phyloP scores from a whole-genome alignment of 2,329 filamentous ascomycete species.

The Fusarium sp. region DNA sequence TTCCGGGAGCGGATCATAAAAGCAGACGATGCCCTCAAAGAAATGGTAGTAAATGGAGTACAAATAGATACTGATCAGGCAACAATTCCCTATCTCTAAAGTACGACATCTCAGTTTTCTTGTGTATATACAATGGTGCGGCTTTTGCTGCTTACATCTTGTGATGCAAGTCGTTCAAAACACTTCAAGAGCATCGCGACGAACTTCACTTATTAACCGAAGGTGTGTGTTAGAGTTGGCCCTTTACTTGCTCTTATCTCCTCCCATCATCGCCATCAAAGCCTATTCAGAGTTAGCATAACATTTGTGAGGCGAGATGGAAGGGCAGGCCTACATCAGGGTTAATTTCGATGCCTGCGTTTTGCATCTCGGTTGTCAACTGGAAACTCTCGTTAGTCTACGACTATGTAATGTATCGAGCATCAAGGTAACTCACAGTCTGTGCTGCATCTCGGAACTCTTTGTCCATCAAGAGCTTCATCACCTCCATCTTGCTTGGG shows the following conservation, averaged over 20 bases:
- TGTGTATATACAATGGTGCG: not conserved
- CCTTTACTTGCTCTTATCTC: not conserved
- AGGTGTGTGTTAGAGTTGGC: not conserved
- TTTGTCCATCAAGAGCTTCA: slow-evolving; percentile 41
- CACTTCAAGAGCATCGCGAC: not conserved
- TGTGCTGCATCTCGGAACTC: slow-evolving; percentile 40
- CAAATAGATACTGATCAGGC: not conserved
- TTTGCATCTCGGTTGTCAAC: slow-evolving; percentile 37
- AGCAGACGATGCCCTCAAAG: not conserved
- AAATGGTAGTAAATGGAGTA: not conserved
- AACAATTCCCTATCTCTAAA: not conserved
- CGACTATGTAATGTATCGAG: accelerated
- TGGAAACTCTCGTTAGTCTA: slow-evolving; percentile 6
- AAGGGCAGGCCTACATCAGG: slow-evolving; percentile 21
- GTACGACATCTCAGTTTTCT: not conserved
- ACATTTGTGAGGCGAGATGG: not conserved
- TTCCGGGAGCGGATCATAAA: not conserved
- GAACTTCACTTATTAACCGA: not conserved
- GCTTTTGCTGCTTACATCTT: not conserved
- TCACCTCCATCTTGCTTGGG: slow-evolving; percentile 39
- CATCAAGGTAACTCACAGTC: not conserved
- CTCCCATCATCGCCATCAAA: slow-evolving; percentile 34
- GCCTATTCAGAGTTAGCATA: slow-evolving; percentile 14
- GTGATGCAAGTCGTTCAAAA: not conserved
- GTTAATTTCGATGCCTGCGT: slow-evolving; percentile 37